Evolutionary conservation across 2,329 filamentous ascomycete species (phyloP).

Genomic region (Cytospora piceicola): DNA sequence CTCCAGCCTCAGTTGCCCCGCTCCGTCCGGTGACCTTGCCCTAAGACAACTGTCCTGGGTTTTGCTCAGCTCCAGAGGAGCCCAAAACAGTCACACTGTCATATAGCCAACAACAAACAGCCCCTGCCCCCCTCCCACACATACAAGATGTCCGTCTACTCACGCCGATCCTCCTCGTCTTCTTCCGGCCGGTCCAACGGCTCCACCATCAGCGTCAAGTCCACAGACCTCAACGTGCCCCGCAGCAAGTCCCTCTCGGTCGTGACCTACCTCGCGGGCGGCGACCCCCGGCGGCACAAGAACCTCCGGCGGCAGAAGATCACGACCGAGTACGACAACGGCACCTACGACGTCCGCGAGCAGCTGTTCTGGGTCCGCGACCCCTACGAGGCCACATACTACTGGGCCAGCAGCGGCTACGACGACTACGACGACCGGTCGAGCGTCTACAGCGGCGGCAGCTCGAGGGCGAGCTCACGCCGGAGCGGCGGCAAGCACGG

Average conservation of each 20-base stretch:
- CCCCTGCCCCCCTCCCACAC: background rate
- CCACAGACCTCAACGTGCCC: slow-evolving; percentile 22
- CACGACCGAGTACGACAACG: slow-evolving; percentile 28
- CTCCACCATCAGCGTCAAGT: slow-evolving; percentile 25
- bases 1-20: background rate
- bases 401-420: slow-evolving; percentile 15
- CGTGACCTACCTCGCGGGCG: slow-evolving; percentile 30
- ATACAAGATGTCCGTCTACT: slow-evolving; percentile 27
- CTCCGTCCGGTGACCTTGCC: background rate
- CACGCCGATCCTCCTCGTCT: slow-evolving; percentile 28
- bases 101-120: slow-evolving; percentile 1
- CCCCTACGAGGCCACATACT: slow-evolving; percentile 27
- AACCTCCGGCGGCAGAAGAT: slow-evolving; percentile 28
- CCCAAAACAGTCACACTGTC: slow-evolving; percentile 1
- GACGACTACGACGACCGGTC: slow-evolving; percentile 21
- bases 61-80: background rate
- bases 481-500: slow-evolving; percentile 25
- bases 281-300: slow-evolving; percentile 30
- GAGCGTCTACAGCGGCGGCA: slow-evolving; percentile 17
- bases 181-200: slow-evolving; percentile 23
- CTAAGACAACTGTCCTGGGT: background rate
- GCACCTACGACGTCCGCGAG: slow-evolving; percentile 22
- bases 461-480: slow-evolving; percentile 23
- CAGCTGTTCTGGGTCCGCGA: slow-evolving; percentile 28
- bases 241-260: slow-evolving; percentile 22